Evolutionary conservation across 805 yeast genomes (phyloP).

Genomic region (Candida ipomoeae): DNA sequence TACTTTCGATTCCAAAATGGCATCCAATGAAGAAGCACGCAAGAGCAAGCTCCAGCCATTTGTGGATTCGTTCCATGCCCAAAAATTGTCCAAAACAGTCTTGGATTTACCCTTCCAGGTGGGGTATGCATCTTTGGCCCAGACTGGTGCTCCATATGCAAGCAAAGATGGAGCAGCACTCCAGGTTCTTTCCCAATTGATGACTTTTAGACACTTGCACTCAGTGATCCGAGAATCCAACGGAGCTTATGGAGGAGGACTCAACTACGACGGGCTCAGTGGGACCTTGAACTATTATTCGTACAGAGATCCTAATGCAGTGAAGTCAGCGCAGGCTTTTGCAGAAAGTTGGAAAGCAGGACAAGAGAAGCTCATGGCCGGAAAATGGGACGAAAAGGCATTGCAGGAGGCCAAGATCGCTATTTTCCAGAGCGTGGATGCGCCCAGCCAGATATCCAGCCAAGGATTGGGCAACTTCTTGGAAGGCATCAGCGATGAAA

Average conservation of each 20-base stretch:
- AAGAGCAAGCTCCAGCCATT: slow-evolving; percentile 16
- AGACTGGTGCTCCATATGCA: slow-evolving; percentile 62
- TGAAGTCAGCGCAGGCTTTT: slow-evolving; percentile 62
- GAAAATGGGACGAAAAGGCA: slow-evolving; percentile 56
- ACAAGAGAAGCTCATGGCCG: slow-evolving; percentile 32
- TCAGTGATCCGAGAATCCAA: slow-evolving; percentile 90
- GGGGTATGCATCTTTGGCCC: slow-evolving; percentile 69
- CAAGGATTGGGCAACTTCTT: slow-evolving; percentile 70
- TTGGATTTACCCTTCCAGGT: slow-evolving; percentile 85
- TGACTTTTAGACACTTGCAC: slow-evolving; percentile 81
- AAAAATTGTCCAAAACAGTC: slow-evolving; percentile 34
- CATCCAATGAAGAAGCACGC: slow-evolving; percentile 16
- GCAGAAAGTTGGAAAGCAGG: slow-evolving; percentile 39
- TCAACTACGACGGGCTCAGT: slow-evolving; percentile 72
- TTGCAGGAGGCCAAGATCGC: slow-evolving; percentile 87
- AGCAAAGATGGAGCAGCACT: slow-evolving; percentile 78
- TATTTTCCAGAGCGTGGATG: slow-evolving; percentile 86
- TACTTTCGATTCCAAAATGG: slow-evolving; percentile 23
- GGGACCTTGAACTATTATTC: slow-evolving; percentile 83
- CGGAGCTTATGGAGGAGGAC: slow-evolving; percentile 98
- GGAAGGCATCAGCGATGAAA: slow-evolving; percentile 68
- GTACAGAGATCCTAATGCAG: slow-evolving; percentile 89
- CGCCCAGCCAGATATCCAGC: slow-evolving; percentile 75
- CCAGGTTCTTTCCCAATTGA: slow-evolving; percentile 73
- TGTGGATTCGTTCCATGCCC: slow-evolving; percentile 14